These are phyloP conservation scores for Cupressus sempervirens DNA, from an alignment of 75 land plant species.

Conservation along the genomic window DNA sequence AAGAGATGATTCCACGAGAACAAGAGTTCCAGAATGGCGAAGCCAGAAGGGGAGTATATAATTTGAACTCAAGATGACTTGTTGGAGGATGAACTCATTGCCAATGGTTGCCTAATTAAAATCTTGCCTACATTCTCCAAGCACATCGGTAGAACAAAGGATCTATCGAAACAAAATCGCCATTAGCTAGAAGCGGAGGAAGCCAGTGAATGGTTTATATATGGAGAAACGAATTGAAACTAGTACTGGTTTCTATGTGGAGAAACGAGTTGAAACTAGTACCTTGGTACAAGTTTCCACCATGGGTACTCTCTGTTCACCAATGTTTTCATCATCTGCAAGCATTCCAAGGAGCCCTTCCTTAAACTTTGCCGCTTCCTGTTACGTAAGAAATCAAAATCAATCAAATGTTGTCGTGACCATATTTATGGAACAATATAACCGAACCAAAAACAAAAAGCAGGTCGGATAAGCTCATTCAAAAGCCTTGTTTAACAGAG, in stretches of 20 bases:
- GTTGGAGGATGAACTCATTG: not conserved
- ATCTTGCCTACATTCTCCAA: not conserved
- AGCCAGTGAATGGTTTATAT: not conserved
- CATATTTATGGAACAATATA: not conserved
- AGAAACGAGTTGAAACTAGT: not conserved
- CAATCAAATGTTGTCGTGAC: not conserved
- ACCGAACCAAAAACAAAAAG: not conserved
- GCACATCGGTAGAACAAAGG: not conserved
- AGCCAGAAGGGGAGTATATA: not conserved
- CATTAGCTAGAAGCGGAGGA: not conserved
- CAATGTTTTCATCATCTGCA: slow-evolving; percentile 6
- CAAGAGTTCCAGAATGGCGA: not conserved
- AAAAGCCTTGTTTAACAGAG: not conserved
- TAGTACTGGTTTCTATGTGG: not conserved
- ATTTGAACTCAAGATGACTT: not conserved
- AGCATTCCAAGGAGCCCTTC: slow-evolving; percentile 2
- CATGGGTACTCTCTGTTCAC: not conserved
- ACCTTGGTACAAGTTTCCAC: slow-evolving; percentile 8
- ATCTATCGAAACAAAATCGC: not conserved
- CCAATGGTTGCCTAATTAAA: not conserved
- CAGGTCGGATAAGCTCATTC: too few species aligned
- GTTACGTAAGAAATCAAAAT: not conserved
- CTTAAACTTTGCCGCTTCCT: slow-evolving; percentile 2
- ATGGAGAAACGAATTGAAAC: not conserved
- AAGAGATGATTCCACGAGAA: not conserved